phyloP scores from a whole-genome alignment of 176 grass and related monocot genomes.

The Carex myosuroides region DNA sequence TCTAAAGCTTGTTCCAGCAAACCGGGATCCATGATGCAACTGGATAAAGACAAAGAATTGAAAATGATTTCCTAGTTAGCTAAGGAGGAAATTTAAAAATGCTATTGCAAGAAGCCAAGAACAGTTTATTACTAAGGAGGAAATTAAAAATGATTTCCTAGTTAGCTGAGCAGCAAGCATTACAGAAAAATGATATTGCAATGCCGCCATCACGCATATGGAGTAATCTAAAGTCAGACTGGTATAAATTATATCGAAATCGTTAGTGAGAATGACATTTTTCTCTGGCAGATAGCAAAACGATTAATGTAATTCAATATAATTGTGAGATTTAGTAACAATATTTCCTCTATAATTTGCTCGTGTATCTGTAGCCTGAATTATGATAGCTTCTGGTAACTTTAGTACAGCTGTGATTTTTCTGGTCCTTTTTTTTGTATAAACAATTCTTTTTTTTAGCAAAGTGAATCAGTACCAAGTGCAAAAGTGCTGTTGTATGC shows the following conservation, averaged over 20 bases:
- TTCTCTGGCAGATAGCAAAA: neutral
- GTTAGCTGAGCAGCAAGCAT: neutral
- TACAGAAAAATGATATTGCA: too few relatives aligned
- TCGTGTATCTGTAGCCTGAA: neutral
- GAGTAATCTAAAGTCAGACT: neutral
- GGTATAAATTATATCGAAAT: neutral
- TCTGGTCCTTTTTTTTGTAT: neutral
- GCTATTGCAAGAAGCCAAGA: neutral
- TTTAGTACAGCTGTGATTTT: neutral
- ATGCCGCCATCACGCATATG: neutral
- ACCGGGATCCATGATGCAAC: constrained; percentile 34
- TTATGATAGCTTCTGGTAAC: neutral
- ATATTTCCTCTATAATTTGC: neutral
- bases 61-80: neutral
- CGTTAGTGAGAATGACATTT: neutral
- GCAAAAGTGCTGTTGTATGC: neutral
- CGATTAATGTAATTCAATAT: neutral
- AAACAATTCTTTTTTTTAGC: neutral
- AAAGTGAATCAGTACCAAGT: neutral
- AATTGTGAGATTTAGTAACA: neutral
- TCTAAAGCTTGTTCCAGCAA: constrained; percentile 71
- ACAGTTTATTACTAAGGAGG: neutral
- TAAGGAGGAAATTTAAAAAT: too few relatives aligned
- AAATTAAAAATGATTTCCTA: neutral
- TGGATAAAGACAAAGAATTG: neutral